phyloP scores from a whole-genome alignment of 352 stramenopile genomes.

The Aphanomyces astaci region DNA sequence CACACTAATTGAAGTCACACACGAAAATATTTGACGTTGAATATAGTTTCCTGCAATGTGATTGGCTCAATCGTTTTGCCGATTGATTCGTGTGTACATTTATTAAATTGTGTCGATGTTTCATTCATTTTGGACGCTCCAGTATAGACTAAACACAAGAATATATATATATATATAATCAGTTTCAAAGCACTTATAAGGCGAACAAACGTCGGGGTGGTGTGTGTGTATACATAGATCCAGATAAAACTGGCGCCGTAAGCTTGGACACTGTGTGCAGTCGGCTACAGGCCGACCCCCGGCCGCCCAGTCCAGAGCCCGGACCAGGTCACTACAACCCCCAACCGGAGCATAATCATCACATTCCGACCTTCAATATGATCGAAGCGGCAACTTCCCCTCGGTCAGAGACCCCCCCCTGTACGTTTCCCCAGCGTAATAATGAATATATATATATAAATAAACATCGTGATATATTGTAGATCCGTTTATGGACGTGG shows the following conservation, averaged over 20 bases:
- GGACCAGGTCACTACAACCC: conserved; percentile 20
- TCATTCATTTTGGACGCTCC: too few relatives aligned
- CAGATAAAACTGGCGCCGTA: conserved; percentile 1
- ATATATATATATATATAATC: too few relatives aligned
- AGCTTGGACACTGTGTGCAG: conserved; percentile 10
- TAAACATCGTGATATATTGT: not conserved
- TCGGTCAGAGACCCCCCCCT: not conserved
- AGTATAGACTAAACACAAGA: too few relatives aligned
- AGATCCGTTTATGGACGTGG: conserved; percentile 22
- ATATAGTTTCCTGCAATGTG: too few relatives aligned
- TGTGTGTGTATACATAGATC: not conserved
- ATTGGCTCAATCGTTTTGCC: too few relatives aligned
- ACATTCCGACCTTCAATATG: conserved; percentile 4
- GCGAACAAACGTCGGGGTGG: not conserved
- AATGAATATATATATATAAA: not conserved
- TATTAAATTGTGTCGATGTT: too few relatives aligned
- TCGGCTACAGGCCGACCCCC: not conserved
- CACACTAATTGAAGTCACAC: too few relatives aligned
- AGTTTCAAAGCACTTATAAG: too few relatives aligned
- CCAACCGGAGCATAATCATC: not conserved
- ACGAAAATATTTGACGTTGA: too few relatives aligned
- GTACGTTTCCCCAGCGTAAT: not conserved
- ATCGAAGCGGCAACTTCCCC: not conserved
- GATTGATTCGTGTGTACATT: too few relatives aligned
- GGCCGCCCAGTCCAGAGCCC: conserved; percentile 14